These are phyloP conservation scores for Didymella sp. DNA, from an alignment of 2,329 filamentous ascomycete species.

Conservation along the genomic window DNA sequence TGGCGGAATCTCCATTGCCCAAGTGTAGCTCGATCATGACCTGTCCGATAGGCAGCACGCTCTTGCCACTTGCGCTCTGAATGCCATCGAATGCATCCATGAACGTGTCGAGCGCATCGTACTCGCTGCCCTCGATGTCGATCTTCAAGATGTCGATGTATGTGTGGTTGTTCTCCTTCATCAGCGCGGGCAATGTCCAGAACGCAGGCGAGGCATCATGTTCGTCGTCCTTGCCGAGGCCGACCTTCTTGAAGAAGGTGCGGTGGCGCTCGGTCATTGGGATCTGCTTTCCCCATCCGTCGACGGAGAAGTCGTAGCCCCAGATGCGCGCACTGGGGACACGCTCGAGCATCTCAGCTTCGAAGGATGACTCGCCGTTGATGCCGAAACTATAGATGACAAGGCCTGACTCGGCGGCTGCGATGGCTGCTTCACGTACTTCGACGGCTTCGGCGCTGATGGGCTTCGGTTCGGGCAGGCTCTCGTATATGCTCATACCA, in stretches of 20 bases:
- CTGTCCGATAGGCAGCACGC: constrained; percentile 42
- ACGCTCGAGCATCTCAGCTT: constrained; percentile 45
- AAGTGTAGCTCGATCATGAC: constrained; percentile 47
- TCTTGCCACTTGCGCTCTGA: constrained; percentile 26
- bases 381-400: constrained; percentile 47
- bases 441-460: constrained; percentile 22
- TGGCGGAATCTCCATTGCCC: constrained; percentile 26
- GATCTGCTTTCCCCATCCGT: constrained; percentile 43
- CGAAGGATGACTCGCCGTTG: constrained; percentile 45
- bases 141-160: constrained; percentile 48
- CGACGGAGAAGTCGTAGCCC: constrained; percentile 45
- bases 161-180: constrained; percentile 43
- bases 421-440: constrained; percentile 20
- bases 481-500: constrained; percentile 45
- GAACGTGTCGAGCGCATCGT: constrained; percentile 39
- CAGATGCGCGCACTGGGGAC: constrained; percentile 42
- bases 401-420: constrained; percentile 30
- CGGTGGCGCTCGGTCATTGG: constrained; percentile 27
- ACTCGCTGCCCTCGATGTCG: constrained; percentile 45
- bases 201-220: constrained; percentile 33
- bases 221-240: constrained; percentile 38
- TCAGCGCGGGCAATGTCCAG: constrained; percentile 39
- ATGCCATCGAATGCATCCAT: constrained; percentile 40
- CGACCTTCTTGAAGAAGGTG: constrained; percentile 42
- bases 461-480: constrained; percentile 27